Conservation (phyloP, 805 yeast genomes). For the Candida mattraensis region DNA sequence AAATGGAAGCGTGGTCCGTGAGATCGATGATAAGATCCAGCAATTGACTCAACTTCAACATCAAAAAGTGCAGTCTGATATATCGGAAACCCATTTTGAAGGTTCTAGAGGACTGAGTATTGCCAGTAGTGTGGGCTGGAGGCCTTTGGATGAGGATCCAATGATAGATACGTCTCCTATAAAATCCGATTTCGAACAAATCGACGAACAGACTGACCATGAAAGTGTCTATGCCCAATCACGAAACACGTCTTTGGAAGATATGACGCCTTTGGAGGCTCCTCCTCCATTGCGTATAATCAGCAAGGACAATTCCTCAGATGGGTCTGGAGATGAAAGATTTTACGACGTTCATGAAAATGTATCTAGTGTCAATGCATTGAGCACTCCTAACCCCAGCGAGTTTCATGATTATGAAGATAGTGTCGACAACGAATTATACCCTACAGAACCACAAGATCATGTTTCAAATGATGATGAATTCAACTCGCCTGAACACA, state of each 20-base stretch:
- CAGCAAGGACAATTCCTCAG: slow-evolving; percentile 1
- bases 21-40: slow-evolving; percentile 12
- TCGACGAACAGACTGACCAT: no score
- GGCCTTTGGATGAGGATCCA: slow-evolving; percentile 5
- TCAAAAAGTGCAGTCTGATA: slow-evolving; percentile 1
- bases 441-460: slow-evolving; percentile 12
- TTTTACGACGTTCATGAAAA: slow-evolving; percentile 19
- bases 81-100: slow-evolving; percentile 4
- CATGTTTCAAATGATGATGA: slow-evolving; percentile 6
- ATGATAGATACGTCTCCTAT: no score
- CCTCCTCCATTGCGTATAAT: slow-evolving; percentile 1
- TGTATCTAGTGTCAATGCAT: slow-evolving; percentile 8
- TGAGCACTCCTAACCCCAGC: not conserved
- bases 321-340: slow-evolving; percentile 5
- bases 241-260: no score
- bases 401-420: not conserved
- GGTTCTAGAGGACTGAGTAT: slow-evolving; percentile 4
- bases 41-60: slow-evolving; percentile 2
- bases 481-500: not conserved
- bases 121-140: slow-evolving; percentile 11
- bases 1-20: not conserved
- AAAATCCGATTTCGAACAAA: no score
- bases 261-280: no score
- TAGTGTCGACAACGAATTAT: slow-evolving; percentile 13
- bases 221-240: no score